Conservation (phyloP, 371 early-diverging fungal genomes). For the Funneliformis caledonium region DNA sequence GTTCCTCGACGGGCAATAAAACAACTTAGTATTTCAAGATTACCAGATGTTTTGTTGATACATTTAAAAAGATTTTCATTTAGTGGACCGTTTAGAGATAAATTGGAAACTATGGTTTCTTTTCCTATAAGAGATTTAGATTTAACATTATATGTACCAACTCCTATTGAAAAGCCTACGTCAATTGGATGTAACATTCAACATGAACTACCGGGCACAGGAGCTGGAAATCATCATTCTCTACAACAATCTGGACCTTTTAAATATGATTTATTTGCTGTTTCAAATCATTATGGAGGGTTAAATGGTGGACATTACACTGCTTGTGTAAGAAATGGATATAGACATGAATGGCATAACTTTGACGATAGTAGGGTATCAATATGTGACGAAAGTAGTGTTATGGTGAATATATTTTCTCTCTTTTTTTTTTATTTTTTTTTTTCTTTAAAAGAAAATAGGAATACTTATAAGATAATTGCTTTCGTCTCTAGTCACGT, state of each 20-base stretch:
- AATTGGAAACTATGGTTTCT: conserved; percentile 85
- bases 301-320: conserved; percentile 96
- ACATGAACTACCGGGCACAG: background rate
- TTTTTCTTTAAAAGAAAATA: background rate
- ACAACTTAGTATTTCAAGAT: conserved; percentile 71
- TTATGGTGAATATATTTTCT: conserved; percentile 50
- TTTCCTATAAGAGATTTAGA: conserved; percentile 71
- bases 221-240: background rate
- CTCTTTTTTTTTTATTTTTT: background rate
- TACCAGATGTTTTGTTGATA: conserved; percentile 89
- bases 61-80: conserved; percentile 95
- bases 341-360: conserved; percentile 84
- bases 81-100: conserved; percentile 91
- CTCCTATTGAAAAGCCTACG: conserved; percentile 1
- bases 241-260: conserved; percentile 39
- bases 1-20: conserved; percentile 75
- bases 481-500: conserved; percentile 9
- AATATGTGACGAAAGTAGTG: conserved; percentile 64
- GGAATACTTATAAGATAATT: background rate
- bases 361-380: conserved; percentile 93
- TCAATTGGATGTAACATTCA: background rate
- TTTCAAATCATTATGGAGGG: conserved; percentile 96
- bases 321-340: conserved; percentile 81
- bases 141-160: conserved; percentile 34
- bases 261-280: conserved; percentile 85